A percentile compares a stretch with the other conserved stretches of the same genome.
phyloP scores from a whole-genome alignment of 1,284 basidiomycete genomes.

The Flammula alnicola region DNA sequence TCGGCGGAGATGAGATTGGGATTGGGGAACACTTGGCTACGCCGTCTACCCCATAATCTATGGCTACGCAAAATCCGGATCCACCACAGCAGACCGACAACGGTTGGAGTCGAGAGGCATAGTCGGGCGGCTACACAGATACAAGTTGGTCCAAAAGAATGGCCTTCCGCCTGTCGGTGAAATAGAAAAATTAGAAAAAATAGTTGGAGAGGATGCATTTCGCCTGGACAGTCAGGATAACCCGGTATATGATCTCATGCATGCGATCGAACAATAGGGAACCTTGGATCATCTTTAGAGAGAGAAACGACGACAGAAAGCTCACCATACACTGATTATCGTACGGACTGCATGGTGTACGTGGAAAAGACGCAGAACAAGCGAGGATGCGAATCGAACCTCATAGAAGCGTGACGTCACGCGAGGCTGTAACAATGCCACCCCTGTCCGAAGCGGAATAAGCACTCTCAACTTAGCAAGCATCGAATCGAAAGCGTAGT shows the following conservation, averaged over 20 bases:
- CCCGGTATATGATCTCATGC: conserved; percentile 48
- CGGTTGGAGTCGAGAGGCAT: no score
- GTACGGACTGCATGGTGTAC: not conserved
- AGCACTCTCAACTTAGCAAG: conserved; percentile 4
- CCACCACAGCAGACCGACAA: not conserved
- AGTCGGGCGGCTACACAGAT: no score
- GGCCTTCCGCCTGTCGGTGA: no score
- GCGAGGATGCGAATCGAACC: conserved; percentile 23
- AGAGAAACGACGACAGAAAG: conserved; percentile 16
- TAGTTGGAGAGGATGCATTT: not conserved
- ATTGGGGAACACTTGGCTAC: conserved; percentile 7
- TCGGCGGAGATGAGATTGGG: conserved; percentile 16
- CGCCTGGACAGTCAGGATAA: conserved; percentile 32
- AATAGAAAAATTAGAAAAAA: not conserved
- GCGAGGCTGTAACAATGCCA: conserved; percentile 1
- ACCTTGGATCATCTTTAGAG: conserved; percentile 45
- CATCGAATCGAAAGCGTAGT: not conserved
- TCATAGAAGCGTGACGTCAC: conserved; percentile 25
- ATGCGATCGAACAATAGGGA: conserved; percentile 59
- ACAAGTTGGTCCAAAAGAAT: no score
- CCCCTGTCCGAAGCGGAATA: conserved; percentile 13
- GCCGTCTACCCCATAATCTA: no score
- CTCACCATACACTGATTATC: conserved; percentile 7
- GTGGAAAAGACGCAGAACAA: conserved; percentile 8
- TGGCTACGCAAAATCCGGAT: not conserved